Base-by-base conservation (phyloP, 2,329 filamentous ascomycete genomes). In the Metarhizium anisopliae region DNA sequence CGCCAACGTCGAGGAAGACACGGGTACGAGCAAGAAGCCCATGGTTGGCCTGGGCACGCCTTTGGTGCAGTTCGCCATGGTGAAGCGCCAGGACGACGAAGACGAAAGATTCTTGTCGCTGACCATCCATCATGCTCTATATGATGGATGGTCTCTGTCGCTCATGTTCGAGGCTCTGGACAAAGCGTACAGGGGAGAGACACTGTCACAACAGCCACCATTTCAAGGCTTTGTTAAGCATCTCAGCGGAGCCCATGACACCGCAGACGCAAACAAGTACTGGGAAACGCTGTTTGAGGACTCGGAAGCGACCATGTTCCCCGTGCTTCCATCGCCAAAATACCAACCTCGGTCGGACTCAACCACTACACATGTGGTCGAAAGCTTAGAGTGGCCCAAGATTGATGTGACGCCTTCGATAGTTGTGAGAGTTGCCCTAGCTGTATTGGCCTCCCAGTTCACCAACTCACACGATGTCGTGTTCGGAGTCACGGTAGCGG, bases 391-490 rank as follows among this genome's bases (percentile, higher is more conserved):
- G 25, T 4, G 25, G 25, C 25, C 25, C 3, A 25, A 25, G 25
- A 50, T 35, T 4, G 38, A 59, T 69, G 76, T 54, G 75, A 61
- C 58, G 0, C 36, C 52, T 2, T 56, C 61, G 0, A 61, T 54
- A 0, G 3, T 61, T 2, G 42, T 64, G 13, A 53, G 58, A 1
- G 74, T 77, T 36, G 80, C 82, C 0, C 73, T 78, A 61, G 73
- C 75, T 10, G 74, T 77, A 52, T 62, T 85, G 1, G 62, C 82
- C 4, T 67, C 72, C 18, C 67, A 69, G 11, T 84, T 84, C 58
- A 63, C 72, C 3, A 78, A 56, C 1, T 56, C 55, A 0, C 47
- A 68, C 1, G 72, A 76, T 54, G 65, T 76, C 14, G 62, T 72
- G 5, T 76, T 76, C 52, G 74, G 74, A 1, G 67, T 70, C 55